Evolutionary conservation across 2,329 filamentous ascomycete species (phyloP).

Genomic region (Dothidotthia symphoricarpi): DNA sequence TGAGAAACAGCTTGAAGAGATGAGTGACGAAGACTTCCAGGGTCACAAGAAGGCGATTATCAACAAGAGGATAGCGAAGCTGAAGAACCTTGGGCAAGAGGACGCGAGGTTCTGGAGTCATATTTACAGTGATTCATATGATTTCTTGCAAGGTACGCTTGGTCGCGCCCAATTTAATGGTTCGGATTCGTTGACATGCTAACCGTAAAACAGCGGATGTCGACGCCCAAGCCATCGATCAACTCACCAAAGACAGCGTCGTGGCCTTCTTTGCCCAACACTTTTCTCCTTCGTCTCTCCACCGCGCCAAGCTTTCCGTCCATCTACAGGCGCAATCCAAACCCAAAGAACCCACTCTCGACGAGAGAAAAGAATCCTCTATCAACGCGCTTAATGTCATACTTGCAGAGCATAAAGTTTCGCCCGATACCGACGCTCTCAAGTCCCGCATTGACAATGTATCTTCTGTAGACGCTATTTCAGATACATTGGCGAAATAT

Average conservation of each 20-base stretch:
- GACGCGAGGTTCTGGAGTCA: slow-evolving; percentile 80
- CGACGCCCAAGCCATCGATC: slow-evolving; percentile 72
- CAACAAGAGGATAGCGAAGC: slow-evolving; percentile 81
- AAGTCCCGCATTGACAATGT: slow-evolving; percentile 47
- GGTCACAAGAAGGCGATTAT: slow-evolving; percentile 86
- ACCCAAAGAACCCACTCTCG: slow-evolving; percentile 35
- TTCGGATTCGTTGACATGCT: slow-evolving; percentile 1
- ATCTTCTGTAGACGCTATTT: slow-evolving; percentile 49
- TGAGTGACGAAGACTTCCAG: slow-evolving; percentile 83
- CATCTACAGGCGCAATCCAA: slow-evolving; percentile 74
- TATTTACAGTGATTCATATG: slow-evolving; percentile 80
- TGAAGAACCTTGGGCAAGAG: slow-evolving; percentile 89
- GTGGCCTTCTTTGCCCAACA: slow-evolving; percentile 73
- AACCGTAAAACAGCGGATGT: slow-evolving; percentile 57
- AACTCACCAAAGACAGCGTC: slow-evolving; percentile 76
- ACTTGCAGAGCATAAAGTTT: slow-evolving; percentile 49
- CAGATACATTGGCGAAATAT: slow-evolving; percentile 53
- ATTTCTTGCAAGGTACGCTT: slow-evolving; percentile 81
- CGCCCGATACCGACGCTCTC: slow-evolving; percentile 45
- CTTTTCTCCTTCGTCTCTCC: slow-evolving; percentile 70
- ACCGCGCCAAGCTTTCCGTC: slow-evolving; percentile 78
- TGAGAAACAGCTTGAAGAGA: slow-evolving; percentile 64
- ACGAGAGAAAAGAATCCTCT: slow-evolving; percentile 46
- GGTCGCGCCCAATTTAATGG: background rate
- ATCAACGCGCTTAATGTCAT: slow-evolving; percentile 43